phyloP scores from a whole-genome alignment of 176 grass and related monocot genomes.

The Phoenix roebelenii region DNA sequence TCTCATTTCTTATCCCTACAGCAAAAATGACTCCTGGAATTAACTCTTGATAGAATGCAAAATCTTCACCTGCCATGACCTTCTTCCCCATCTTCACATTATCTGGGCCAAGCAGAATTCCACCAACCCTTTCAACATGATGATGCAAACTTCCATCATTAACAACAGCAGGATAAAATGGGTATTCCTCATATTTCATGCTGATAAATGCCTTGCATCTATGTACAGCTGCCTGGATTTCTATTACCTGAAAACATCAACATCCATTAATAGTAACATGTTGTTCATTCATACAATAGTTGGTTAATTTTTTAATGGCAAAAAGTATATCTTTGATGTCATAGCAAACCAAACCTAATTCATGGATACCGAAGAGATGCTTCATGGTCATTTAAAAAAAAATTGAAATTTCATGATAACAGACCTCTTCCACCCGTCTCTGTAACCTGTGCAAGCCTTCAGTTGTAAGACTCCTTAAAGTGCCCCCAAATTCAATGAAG shows the following conservation, averaged over 20 bases:
- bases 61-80: slow-evolving; percentile 94
- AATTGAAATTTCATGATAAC: not conserved
- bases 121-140: slow-evolving; percentile 49
- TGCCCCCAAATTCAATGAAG: slow-evolving; percentile 76
- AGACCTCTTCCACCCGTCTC: slow-evolving; percentile 63
- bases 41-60: slow-evolving; percentile 72
- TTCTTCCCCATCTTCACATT: slow-evolving; percentile 58
- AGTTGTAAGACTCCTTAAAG: slow-evolving; percentile 81
- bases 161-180: slow-evolving; percentile 67
- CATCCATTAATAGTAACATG: too few relatives aligned
- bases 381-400: too few relatives aligned
- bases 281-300: too few relatives aligned
- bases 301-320: too few relatives aligned
- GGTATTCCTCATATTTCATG: slow-evolving; percentile 28
- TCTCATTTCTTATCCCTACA: slow-evolving; percentile 60
- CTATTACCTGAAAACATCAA: slow-evolving; percentile 48
- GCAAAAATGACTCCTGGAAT: slow-evolving; percentile 61
- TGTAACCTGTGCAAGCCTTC: slow-evolving; percentile 55
- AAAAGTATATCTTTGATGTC: too few relatives aligned
- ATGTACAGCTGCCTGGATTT: slow-evolving; percentile 68
- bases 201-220: slow-evolving; percentile 40
- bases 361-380: not conserved
- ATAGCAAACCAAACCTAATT: too few relatives aligned
- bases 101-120: slow-evolving; percentile 41
- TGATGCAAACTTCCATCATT: slow-evolving; percentile 58